Base-by-base conservation (phyloP, 2,329 filamentous ascomycete species). In the Metarhizium anisopliae region DNA sequence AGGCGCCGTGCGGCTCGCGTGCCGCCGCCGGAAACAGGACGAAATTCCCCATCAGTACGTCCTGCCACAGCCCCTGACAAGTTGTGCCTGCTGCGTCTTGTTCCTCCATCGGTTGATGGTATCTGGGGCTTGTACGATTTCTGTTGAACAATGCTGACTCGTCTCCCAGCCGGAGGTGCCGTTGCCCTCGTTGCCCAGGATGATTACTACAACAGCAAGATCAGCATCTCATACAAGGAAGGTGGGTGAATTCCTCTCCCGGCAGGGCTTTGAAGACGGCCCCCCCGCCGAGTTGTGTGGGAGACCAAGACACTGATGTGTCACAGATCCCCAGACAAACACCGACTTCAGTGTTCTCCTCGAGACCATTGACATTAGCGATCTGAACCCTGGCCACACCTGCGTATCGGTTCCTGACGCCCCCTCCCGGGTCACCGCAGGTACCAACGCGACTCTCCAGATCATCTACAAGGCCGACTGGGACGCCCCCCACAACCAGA, bases 131-230 rank as follows among this genome's bases (percentile, higher is more conserved):
- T 35, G 32, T 11, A 16, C 13, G 7, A 14, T 16, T 11, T 14
- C 38, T 0, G 7, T 40, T 16, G 16, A 45, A 45, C n/a, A 20
- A 11, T 29, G 10, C 45, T 49, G 10, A 30, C 43, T 30, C 25
- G 8, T 25, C 11, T 11, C 6, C 4, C 20, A 80, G 78, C 72
- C 14, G 74, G 76, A 55, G 79, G 79, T 10, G 68, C 72, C 18
- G 71, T 82, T 6, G 74, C 78, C 6, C 67, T 83, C 14, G 75
- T 77, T 16, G 73, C 77, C 16, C 77, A 80, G 51, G 77, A 81
- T 52, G 77, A 82, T 55, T 76, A 78, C 14, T 81, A 75, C 63
- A 70, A 74, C 53, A 66, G 79, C 47, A 71, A 76, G 45, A 68
- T 83, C 45, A 73, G 74, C 47, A 72, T 83, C 54, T 77, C 80